Conservation (phyloP, 2,329 filamentous ascomycete species). For the Curvularia hawaiiensis region DNA sequence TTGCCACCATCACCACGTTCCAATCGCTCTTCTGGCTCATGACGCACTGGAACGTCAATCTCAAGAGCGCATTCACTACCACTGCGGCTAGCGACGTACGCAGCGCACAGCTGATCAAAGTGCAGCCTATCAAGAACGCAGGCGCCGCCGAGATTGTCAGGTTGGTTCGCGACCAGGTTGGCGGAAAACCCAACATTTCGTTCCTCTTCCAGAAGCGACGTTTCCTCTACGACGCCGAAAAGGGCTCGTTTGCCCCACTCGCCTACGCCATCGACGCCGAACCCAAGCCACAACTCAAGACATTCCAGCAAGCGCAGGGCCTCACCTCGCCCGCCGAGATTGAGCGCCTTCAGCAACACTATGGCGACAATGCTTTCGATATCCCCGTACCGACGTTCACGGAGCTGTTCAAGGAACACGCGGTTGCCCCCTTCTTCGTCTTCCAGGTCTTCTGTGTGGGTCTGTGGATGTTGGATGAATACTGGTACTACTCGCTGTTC, state of each 20-base stretch:
- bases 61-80: constrained; percentile 82
- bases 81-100: constrained; percentile 71
- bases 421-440: constrained; percentile 98
- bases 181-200: constrained; percentile 76
- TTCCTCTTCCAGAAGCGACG: constrained; percentile 98
- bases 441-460: constrained; percentile 99
- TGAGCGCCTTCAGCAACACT: constrained; percentile 83
- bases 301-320: constrained; percentile 81
- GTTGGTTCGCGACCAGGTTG: constrained; percentile 76
- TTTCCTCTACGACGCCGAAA: constrained; percentile 79
- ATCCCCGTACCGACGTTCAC: constrained; percentile 96
- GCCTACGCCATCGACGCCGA: constrained; percentile 83
- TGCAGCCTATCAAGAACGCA: constrained; percentile 87
- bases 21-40: constrained; percentile 93
- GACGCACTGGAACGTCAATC: constrained; percentile 95
- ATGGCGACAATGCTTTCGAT: constrained; percentile 95
- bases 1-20: constrained; percentile 81
- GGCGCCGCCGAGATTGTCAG: constrained; percentile 87
- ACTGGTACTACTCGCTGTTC: constrained; percentile 99
- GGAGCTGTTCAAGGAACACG: constrained; percentile 97
- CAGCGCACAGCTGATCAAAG: constrained; percentile 85
- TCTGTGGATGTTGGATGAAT: constrained; percentile 98
- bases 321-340: constrained; percentile 77
- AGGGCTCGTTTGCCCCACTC: constrained; percentile 79
- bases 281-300: constrained; percentile 77